phyloP scores from a whole-genome alignment of 257 asterid genomes.

The Vinca minor region DNA sequence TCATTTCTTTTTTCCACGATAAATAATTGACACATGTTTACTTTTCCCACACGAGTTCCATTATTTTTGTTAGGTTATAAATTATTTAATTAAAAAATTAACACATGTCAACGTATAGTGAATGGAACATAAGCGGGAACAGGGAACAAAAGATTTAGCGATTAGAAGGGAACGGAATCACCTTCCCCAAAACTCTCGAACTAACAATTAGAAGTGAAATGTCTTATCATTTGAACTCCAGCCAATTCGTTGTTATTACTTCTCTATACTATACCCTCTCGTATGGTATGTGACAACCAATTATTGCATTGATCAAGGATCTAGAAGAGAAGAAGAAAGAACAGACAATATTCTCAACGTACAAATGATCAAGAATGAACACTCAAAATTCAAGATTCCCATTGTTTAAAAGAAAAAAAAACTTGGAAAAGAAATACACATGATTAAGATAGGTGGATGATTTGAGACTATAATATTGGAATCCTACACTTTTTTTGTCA shows the following conservation, averaged over 20 bases:
- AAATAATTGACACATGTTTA: too few relatives aligned
- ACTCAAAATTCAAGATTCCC: conserved; percentile 25
- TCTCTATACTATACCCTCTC: background rate
- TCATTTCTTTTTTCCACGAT: too few relatives aligned
- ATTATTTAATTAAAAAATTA: too few relatives aligned
- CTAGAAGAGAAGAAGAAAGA: conserved; percentile 1
- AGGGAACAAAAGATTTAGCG: too few relatives aligned
- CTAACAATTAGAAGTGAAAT: too few relatives aligned
- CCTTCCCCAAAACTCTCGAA: too few relatives aligned
- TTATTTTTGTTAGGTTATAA: too few relatives aligned
- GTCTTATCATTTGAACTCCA: too few relatives aligned
- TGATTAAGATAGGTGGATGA: conserved; percentile 30
- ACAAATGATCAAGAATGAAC: conserved; percentile 10
- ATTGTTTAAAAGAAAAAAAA: background rate
- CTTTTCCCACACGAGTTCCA: too few relatives aligned
- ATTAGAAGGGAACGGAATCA: too few relatives aligned
- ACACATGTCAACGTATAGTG: too few relatives aligned
- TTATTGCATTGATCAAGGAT: conserved; percentile 6
- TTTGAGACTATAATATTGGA: conserved; percentile 25
- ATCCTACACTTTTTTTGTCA: conserved; percentile 8
- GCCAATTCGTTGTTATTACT: background rate
- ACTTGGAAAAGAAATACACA: conserved; percentile 5
- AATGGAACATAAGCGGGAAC: too few relatives aligned
- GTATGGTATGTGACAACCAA: background rate
- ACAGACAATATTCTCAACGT: conserved; percentile 21